A percentile compares a stretch with the other conserved stretches of the same genome.
phyloP scores from a whole-genome alignment of 306 rosid genomes.

The Pueraria montana region DNA sequence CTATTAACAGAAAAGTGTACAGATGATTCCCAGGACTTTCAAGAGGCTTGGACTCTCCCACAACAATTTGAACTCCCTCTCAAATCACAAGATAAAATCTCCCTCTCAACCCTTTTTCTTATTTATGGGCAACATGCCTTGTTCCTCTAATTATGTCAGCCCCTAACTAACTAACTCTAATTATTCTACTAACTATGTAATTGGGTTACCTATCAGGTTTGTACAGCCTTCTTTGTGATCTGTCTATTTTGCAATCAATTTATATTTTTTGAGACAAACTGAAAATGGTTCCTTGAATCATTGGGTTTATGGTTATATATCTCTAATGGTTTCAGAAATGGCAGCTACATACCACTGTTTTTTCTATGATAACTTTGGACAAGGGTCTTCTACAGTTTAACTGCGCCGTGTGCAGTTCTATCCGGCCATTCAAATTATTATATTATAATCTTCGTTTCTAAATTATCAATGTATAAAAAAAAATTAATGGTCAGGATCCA shows the following conservation, averaged over 20 bases:
- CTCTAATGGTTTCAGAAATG: not conserved
- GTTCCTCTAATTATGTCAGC: not conserved
- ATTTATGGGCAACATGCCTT: not conserved
- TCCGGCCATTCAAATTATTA: not conserved
- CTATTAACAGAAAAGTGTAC: not conserved
- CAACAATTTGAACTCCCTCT: not conserved
- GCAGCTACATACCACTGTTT: not conserved
- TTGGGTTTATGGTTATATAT: slow-evolving; percentile 1
- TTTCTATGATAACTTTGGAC: not conserved
- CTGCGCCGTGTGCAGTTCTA: not conserved
- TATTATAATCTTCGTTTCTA: not conserved
- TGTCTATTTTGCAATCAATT: not conserved
- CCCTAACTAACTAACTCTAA: not conserved
- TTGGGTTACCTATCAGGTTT: not conserved
- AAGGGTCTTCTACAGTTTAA: not conserved
- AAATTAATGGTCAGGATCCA: not conserved
- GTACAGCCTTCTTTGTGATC: not conserved
- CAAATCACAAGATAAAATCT: not conserved
- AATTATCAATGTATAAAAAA: not conserved
- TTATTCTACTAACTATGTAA: not conserved
- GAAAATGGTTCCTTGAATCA: slow-evolving; percentile 6
- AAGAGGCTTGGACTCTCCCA: not conserved
- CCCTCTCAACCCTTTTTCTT: not conserved
- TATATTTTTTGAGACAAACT: slow-evolving; percentile 7
- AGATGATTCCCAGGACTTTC: not conserved